Evolutionary conservation across 441 rosid genomes (phyloP).

Genomic region (Euphorbia corollata): DNA sequence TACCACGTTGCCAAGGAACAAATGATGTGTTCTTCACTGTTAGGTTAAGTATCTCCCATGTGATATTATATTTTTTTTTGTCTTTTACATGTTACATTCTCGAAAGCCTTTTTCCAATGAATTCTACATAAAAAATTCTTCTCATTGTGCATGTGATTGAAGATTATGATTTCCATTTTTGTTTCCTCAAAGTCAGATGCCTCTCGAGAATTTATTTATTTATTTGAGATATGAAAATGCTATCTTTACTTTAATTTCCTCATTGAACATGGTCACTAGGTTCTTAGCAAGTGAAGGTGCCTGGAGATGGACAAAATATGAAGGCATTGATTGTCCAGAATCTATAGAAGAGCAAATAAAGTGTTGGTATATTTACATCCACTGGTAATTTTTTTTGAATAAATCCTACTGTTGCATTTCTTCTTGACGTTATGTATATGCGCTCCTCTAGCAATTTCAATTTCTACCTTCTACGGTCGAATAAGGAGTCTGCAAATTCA

Average conservation of each 20-base stretch:
- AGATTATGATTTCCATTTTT: neutral
- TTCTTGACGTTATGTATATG: too few species aligned
- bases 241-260: neutral
- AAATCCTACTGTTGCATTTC: too few species aligned
- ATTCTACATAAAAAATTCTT: neutral
- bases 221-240: neutral
- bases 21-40: constrained; percentile 43
- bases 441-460: too few species aligned
- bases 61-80: constrained; percentile 27
- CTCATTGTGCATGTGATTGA: constrained; percentile 1
- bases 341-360: constrained; percentile 53
- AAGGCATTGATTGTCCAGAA: constrained; percentile 44
- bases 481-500: too few species aligned
- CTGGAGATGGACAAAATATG: constrained; percentile 59
- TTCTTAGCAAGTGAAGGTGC: constrained; percentile 95
- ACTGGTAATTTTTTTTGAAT: too few species aligned
- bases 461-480: too few species aligned
- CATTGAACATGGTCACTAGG: constrained; percentile 31
- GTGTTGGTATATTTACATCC: constrained; percentile 23
- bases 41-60: constrained; percentile 94
- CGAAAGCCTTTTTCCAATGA: neutral
- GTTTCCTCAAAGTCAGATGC: constrained; percentile 1
- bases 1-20: constrained; percentile 56
- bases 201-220: neutral
- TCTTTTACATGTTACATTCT: neutral